These are phyloP conservation scores for Paraconiothyrium sp. DNA, from an alignment of 2,329 filamentous ascomycete genomes.

Conservation along the genomic window DNA sequence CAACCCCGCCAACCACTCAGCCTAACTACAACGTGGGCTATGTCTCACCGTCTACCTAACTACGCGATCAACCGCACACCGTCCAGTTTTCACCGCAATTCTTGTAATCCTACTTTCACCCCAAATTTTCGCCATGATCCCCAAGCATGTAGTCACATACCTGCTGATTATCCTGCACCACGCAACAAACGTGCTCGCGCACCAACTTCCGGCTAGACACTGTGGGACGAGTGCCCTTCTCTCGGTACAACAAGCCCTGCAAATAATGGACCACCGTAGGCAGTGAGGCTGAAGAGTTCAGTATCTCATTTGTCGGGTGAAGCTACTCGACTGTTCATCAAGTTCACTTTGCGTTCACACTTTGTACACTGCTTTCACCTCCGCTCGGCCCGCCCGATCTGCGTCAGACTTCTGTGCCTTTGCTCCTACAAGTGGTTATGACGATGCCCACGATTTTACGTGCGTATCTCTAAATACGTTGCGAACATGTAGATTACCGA, in stretches of 20 bases:
- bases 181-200: slow-evolving; percentile 21
- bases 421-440: too few species aligned
- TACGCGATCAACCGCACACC: slow-evolving; percentile 20
- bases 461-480: too few species aligned
- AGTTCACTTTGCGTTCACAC: too few species aligned
- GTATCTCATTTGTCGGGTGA: not conserved
- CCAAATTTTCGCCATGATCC: slow-evolving; percentile 20
- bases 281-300: not conserved
- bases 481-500: too few species aligned
- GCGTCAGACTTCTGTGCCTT: too few species aligned
- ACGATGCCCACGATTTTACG: too few species aligned
- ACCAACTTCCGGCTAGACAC: slow-evolving; percentile 17
- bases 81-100: slow-evolving; percentile 15
- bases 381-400: too few species aligned
- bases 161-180: slow-evolving; percentile 22
- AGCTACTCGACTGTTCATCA: too few species aligned
- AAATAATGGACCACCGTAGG: not conserved
- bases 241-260: too few species aligned
- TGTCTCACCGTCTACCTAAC: slow-evolving; percentile 21
- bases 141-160: slow-evolving; percentile 11
- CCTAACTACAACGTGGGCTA: slow-evolving; percentile 18
- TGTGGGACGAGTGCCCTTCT: slow-evolving; percentile 12
- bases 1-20: slow-evolving; percentile 22
- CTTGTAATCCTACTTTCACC: slow-evolving; percentile 20
- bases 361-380: too few species aligned